These are phyloP conservation scores for Claviceps quebecensis DNA, from an alignment of 2,329 filamentous ascomycete genomes.

Conservation along the genomic window DNA sequence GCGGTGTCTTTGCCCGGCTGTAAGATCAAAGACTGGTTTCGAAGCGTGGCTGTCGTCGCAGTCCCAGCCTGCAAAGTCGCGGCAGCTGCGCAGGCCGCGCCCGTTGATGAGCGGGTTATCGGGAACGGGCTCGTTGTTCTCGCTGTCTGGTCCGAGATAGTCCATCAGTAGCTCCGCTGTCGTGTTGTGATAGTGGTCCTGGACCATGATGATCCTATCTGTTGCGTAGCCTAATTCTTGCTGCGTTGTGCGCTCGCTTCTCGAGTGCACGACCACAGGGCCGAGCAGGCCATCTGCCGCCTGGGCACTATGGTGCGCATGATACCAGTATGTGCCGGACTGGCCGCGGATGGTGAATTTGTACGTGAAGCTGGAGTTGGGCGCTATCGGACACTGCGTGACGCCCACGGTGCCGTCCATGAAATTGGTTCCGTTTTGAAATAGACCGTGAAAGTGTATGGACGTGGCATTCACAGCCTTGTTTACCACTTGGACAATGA, in stretches of 20 bases:
- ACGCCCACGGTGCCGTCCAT: slow-evolving; percentile 62
- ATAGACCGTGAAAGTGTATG: slow-evolving; percentile 68
- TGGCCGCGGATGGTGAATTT: slow-evolving; percentile 47
- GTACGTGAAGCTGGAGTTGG: slow-evolving; percentile 50
- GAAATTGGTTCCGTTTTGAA: slow-evolving; percentile 58
- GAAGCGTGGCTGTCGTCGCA: slow-evolving; percentile 29
- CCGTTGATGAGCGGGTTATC: slow-evolving; percentile 52
- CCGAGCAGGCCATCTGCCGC: slow-evolving; percentile 57
- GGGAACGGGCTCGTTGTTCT: slow-evolving; percentile 50
- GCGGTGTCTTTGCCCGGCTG: slow-evolving; percentile 45
- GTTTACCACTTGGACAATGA: slow-evolving; percentile 58
- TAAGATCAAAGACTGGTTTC: slow-evolving; percentile 29
- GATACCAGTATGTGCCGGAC: slow-evolving; percentile 43
- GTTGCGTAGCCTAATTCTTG: slow-evolving; percentile 17
- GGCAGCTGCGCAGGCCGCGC: slow-evolving; percentile 20
- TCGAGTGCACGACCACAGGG: slow-evolving; percentile 51
- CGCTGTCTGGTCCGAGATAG: slow-evolving; percentile 40
- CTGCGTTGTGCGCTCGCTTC: slow-evolving; percentile 22
- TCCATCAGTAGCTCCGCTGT: slow-evolving; percentile 34
- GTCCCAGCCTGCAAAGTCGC: slow-evolving; percentile 21
- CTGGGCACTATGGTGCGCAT: slow-evolving; percentile 50
- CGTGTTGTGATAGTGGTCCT: slow-evolving; percentile 57
- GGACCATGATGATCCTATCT: slow-evolving; percentile 53
- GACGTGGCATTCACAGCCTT: slow-evolving; percentile 49
- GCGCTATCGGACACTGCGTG: slow-evolving; percentile 52